These are phyloP conservation scores for Pleurotus tuber-regium DNA, from an alignment of 768 basidiomycete genomes.

Conservation along the genomic window DNA sequence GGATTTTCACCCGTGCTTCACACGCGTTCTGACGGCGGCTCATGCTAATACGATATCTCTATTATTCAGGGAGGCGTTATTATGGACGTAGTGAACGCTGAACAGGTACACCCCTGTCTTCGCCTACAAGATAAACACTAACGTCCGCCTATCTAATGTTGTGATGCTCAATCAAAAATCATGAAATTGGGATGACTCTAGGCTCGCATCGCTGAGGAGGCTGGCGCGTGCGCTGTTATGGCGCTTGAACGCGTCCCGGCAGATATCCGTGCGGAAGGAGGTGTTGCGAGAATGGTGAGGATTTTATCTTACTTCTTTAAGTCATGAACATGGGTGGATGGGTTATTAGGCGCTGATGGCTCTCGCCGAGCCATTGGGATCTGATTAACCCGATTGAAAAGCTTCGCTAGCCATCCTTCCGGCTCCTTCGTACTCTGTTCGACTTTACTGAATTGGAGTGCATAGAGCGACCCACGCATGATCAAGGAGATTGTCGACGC, in stretches of 20 bases:
- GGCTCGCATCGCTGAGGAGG: slow-evolving; percentile 96
- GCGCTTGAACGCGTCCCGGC: slow-evolving; percentile 93
- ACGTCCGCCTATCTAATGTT: neutral
- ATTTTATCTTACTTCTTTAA: no score
- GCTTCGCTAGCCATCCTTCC: neutral
- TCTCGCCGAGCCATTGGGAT: neutral
- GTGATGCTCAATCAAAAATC: no score
- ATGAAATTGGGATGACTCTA: no score
- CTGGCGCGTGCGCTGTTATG: slow-evolving; percentile 98
- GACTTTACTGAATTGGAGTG: slow-evolving; percentile 15
- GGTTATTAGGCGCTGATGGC: neutral
- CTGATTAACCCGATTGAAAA: neutral
- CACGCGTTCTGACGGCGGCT: slow-evolving; percentile 1
- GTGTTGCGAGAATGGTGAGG: slow-evolving; percentile 93
- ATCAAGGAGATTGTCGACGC: slow-evolving; percentile 95
- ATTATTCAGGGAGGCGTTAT: slow-evolving; percentile 71
- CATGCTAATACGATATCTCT: neutral
- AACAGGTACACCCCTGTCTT: slow-evolving; percentile 36
- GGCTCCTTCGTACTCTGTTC: neutral
- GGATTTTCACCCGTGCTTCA: slow-evolving; percentile 3
- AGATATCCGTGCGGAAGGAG: slow-evolving; percentile 88
- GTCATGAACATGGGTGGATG: neutral
- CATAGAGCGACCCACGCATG: slow-evolving; percentile 88
- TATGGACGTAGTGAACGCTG: slow-evolving; percentile 92
- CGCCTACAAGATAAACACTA: no score